These are phyloP conservation scores for Poronia punctata DNA, from an alignment of 495 filamentous ascomycete genomes.

Conservation along the genomic window DNA sequence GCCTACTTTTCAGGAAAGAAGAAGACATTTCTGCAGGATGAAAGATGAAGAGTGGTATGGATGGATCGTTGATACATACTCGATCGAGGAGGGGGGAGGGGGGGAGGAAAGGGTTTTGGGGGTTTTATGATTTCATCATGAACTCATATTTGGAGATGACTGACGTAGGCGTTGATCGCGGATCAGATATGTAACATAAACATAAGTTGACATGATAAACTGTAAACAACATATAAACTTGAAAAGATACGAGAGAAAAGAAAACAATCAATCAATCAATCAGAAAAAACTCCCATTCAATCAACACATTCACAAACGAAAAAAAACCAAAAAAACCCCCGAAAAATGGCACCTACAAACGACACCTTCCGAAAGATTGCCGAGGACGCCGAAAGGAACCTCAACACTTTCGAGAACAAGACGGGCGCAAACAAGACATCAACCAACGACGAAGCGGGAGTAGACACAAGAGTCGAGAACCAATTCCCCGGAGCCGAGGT, in stretches of 20 bases:
- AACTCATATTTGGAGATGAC: slow-evolving; percentile 6
- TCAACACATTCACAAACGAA: not conserved
- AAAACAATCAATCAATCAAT: not conserved
- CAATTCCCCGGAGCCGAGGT: slow-evolving; percentile 30
- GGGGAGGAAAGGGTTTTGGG: too few species aligned
- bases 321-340: not conserved
- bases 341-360: slow-evolving; percentile 14
- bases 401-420: slow-evolving; percentile 39
- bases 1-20: too few species aligned
- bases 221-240: slow-evolving; percentile 2
- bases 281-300: not conserved
- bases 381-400: slow-evolving; percentile 40
- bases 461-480: slow-evolving; percentile 22
- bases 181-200: not conserved
- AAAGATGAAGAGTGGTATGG: too few species aligned
- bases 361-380: slow-evolving; percentile 28
- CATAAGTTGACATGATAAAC: not conserved
- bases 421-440: slow-evolving; percentile 24
- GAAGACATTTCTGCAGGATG: too few species aligned
- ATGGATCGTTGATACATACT: too few species aligned
- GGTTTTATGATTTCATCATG: slow-evolving; percentile 27
- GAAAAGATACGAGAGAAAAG: not conserved
- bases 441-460: slow-evolving; percentile 23
- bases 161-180: slow-evolving; percentile 9
- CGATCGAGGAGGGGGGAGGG: too few species aligned